Conservation (phyloP, 108 stramenopile genomes). For the Nitzschia inconspicua region DNA sequence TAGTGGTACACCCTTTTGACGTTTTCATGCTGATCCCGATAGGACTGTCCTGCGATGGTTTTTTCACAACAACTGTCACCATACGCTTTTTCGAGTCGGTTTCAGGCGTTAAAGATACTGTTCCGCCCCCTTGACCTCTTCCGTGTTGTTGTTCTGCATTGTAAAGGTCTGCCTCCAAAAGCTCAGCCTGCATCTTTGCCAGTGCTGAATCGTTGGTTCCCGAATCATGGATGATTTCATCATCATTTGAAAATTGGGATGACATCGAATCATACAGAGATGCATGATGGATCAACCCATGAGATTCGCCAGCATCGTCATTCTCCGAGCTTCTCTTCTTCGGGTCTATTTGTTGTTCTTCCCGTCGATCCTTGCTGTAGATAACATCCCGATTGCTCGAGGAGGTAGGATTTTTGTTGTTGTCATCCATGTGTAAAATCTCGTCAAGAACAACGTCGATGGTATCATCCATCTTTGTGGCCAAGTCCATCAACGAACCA, state of each 20-base stretch:
- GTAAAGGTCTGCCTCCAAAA: slow-evolving; percentile 2
- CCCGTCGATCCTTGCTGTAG: slow-evolving; percentile 1
- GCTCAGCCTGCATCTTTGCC: slow-evolving; percentile 9
- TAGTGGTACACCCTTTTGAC: slow-evolving; percentile 2
- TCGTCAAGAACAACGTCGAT: slow-evolving; percentile 12
- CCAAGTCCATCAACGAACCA: slow-evolving; percentile 14
- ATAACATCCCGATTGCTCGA: neutral
- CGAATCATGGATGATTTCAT: slow-evolving; percentile 7
- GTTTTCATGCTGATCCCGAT: slow-evolving; percentile 25
- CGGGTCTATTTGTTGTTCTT: neutral
- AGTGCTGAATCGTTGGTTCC: slow-evolving; percentile 15
- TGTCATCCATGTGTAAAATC: slow-evolving; percentile 1
- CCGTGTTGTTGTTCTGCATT: neutral
- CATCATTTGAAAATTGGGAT: too few species aligned
- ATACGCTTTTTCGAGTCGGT: too few species aligned
- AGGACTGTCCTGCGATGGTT: neutral
- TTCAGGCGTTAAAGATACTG: too few species aligned
- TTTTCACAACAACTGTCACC: slow-evolving; percentile 4
- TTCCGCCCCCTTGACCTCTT: neutral
- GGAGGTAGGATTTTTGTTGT: neutral
- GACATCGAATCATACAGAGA: neutral
- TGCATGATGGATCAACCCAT: too few species aligned
- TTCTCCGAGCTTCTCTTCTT: neutral
- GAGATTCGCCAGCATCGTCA: neutral
- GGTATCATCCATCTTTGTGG: slow-evolving; percentile 16